Conservation (phyloP, 1,284 basidiomycete species). For the Phlebopus sp. region DNA sequence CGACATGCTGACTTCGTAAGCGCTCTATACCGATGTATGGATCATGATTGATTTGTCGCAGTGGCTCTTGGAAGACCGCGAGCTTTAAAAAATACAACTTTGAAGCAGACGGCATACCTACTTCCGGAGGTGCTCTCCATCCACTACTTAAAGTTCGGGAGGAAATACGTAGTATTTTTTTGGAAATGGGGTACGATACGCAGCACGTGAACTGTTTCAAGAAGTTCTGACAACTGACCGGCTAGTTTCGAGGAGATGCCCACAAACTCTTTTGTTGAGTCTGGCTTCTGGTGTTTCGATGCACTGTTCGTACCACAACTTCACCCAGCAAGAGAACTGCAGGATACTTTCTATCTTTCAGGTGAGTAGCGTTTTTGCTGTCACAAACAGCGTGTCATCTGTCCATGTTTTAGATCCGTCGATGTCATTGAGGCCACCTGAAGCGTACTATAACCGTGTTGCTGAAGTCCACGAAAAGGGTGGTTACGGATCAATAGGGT, state of each 20-base stretch:
- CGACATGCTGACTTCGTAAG: slow-evolving; percentile 91
- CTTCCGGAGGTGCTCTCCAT: slow-evolving; percentile 89
- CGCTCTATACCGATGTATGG: slow-evolving; percentile 11
- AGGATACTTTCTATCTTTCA: slow-evolving; percentile 99
- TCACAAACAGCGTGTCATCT: background rate
- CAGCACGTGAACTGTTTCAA: background rate
- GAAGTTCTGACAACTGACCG: slow-evolving; percentile 1
- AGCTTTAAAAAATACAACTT: slow-evolving; percentile 99
- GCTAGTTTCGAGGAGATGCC: slow-evolving; percentile 98
- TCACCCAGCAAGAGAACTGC: slow-evolving; percentile 96
- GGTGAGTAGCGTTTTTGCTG: slow-evolving; percentile 41
- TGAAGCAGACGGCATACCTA: slow-evolving; percentile 90
- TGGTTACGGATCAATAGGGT: slow-evolving; percentile 94
- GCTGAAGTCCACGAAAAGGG: slow-evolving; percentile 87
- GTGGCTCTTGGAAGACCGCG: slow-evolving; percentile 89
- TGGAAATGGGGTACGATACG: slow-evolving; percentile 88
- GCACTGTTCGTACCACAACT: slow-evolving; percentile 98
- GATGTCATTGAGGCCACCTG: slow-evolving; percentile 73
- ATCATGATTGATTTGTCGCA: slow-evolving; percentile 30
- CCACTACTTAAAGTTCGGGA: slow-evolving; percentile 97
- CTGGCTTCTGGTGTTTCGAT: slow-evolving; percentile 99
- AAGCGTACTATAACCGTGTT: slow-evolving; percentile 89
- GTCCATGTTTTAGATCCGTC: slow-evolving; percentile 68
- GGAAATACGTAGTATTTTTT: slow-evolving; percentile 97
- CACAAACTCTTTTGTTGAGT: slow-evolving; percentile 96